phyloP scores from a whole-genome alignment of 129 eudicot species.

The Arctium minus region DNA sequence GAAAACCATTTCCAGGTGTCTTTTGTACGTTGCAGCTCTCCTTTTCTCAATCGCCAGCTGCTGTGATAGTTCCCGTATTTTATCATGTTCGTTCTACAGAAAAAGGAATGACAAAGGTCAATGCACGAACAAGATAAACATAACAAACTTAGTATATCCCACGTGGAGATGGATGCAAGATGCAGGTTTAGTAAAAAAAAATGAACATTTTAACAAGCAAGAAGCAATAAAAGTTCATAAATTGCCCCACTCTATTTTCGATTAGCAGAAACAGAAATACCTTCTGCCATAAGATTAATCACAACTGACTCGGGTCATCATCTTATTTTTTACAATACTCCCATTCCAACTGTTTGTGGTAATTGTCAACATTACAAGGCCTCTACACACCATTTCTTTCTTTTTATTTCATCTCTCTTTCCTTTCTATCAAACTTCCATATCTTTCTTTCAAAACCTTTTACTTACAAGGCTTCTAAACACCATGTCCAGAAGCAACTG shows the following conservation, averaged over 20 bases:
- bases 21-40: constrained; percentile 76
- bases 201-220: neutral
- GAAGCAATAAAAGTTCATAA: neutral
- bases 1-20: constrained; percentile 75
- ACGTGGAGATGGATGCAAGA: neutral
- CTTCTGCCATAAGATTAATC: neutral
- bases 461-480: neutral
- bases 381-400: neutral
- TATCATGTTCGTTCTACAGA: constrained; percentile 83
- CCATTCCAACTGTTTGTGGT: neutral
- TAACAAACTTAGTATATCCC: too few relatives aligned
- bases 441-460: too few relatives aligned
- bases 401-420: too few relatives aligned
- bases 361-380: neutral
- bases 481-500: neutral
- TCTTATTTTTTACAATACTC: neutral
- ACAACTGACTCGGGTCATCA: neutral
- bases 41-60: constrained; percentile 89
- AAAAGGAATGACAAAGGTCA: neutral
- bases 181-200: neutral
- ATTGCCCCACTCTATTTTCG: neutral
- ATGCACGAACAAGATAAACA: too few relatives aligned
- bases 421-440: too few relatives aligned
- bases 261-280: neutral
- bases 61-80: constrained; percentile 84